Evolutionary conservation across 345 rosid species (phyloP).

Genomic region (Isatis tinctoria): DNA sequence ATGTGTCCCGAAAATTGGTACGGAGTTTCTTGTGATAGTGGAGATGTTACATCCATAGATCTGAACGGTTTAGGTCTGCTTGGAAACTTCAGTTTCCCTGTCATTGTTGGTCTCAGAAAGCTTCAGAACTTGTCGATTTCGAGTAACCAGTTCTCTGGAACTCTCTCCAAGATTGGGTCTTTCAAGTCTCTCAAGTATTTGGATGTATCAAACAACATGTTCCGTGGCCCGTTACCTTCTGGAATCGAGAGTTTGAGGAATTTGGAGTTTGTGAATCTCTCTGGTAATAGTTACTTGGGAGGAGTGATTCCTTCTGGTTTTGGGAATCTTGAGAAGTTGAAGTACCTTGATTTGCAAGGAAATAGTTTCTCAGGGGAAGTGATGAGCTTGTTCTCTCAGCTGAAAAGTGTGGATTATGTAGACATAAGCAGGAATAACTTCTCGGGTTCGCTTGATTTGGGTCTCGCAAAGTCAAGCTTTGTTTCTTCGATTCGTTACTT

Average conservation of each 20-base stretch:
- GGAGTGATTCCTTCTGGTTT: conserved; percentile 55
- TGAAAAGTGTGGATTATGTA: conserved; percentile 45
- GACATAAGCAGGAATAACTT: conserved; percentile 72
- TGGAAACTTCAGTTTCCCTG: conserved; percentile 68
- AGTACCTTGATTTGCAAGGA: conserved; percentile 56
- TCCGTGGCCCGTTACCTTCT: conserved; percentile 52
- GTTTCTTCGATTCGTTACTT: conserved; percentile 57
- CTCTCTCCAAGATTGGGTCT: conserved; percentile 56
- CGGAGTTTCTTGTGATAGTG: conserved; percentile 61
- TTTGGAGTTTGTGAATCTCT: conserved; percentile 50
- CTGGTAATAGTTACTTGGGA: conserved; percentile 47
- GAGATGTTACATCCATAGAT: conserved; percentile 54
- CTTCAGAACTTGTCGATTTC: conserved; percentile 65
- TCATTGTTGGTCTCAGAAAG: conserved; percentile 46
- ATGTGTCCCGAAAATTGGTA: conserved; percentile 74
- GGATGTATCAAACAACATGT: conserved; percentile 57
- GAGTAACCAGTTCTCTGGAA: conserved; percentile 58
- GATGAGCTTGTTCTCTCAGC: conserved; percentile 52
- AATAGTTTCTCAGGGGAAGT: conserved; percentile 70
- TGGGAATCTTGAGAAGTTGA: conserved; percentile 43
- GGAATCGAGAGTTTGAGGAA: conserved; percentile 38
- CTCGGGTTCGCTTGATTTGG: conserved; percentile 74
- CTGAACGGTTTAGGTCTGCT: conserved; percentile 56
- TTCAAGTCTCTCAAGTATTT: conserved; percentile 48
- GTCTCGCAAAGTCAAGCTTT: conserved; percentile 55